Evolutionary conservation across 495 filamentous ascomycete species (phyloP), one percentile per base, ranked within the genome.

Genomic region (Aspergillus funiculosus): DNA sequence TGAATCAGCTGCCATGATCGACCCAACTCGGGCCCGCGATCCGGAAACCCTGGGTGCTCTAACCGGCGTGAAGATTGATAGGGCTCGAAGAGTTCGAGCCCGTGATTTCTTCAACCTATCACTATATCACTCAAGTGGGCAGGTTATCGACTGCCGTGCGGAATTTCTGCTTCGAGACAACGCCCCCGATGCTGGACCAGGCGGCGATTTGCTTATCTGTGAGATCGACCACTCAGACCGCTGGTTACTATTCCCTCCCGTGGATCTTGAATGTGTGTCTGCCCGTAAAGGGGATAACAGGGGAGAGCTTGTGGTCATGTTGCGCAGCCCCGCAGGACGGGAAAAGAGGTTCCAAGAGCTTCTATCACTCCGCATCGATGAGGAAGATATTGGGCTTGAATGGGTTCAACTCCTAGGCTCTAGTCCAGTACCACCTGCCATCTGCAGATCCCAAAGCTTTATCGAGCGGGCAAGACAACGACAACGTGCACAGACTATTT

Each of bases 191-290:
- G 68, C 69, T 28, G 71, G 64, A 3, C 52, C 54, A n/a, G 64
- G 72, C 8, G 87, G 89, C 2, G 92, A 99, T 61, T 62, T 99
- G 35, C 76, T 99, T 13, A 82, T 99, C 43, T 91, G 89, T 49
- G 89, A 97, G 59, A 78, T 94, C 39, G 86, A 88, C 34, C 75
- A 75, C 48, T 73, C 74, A 10, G 75, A 81, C 18, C 74, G 80
- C n/a, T 96, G 88, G 85, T 70, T 99, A 19, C 77, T 99, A 0
- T 94, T 97, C 60, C 86, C 91, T 10, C 90, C 94, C 2, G 72
- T 95, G 30, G 72, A 82, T 21, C 68, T 74, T 20, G 64, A 71
- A 30, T 76, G 71, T 44, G 73, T 94, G 28, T 96, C 92, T 14
- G 88, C 91, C 19, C 82, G 92, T 8, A 77, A 69, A 43, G 89